Evolutionary conservation across 805 yeast species (phyloP).

Genomic region (Spathaspora gorwiae): DNA sequence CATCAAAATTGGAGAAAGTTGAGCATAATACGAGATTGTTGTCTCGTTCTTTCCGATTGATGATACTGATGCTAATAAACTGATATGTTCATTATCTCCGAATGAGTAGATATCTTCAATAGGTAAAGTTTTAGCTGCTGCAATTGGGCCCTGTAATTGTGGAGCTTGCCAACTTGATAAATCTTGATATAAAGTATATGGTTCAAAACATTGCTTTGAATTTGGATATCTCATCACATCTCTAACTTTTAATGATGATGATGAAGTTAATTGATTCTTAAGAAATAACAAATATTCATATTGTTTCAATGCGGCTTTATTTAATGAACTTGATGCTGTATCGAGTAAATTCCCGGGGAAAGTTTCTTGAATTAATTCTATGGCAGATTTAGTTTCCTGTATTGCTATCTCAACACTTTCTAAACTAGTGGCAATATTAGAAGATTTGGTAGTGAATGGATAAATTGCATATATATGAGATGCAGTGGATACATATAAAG

Average conservation of each 20-base stretch:
- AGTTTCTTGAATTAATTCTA: constrained; percentile 10
- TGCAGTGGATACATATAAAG: constrained; percentile 22
- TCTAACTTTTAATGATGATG: constrained; percentile 7
- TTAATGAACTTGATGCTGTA: constrained; percentile 11
- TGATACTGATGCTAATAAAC: constrained; percentile 13
- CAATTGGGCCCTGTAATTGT: constrained; percentile 24
- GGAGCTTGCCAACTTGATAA: constrained; percentile 9
- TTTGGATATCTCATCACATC: constrained; percentile 1
- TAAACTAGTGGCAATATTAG: constrained; percentile 14
- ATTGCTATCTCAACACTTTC: constrained; percentile 7
- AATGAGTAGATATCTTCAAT: constrained; percentile 9
- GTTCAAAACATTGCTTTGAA: constrained; percentile 7
- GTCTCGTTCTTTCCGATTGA: neutral
- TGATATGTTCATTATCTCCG: constrained; percentile 9
- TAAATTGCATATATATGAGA: constrained; percentile 22
- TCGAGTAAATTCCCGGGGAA: constrained; percentile 9
- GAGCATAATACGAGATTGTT: constrained; percentile 15
- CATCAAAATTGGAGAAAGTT: constrained; percentile 27
- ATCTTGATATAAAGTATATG: constrained; percentile 9
- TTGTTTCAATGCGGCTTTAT: constrained; percentile 13
- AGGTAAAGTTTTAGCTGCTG: neutral
- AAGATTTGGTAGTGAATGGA: constrained; percentile 19
- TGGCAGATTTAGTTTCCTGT: constrained; percentile 8
- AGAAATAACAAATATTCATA: constrained; percentile 13
- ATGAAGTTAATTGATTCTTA: constrained; percentile 8